Conservation (phyloP, 164 flowering plant species). For the Tetracentron sinense region DNA sequence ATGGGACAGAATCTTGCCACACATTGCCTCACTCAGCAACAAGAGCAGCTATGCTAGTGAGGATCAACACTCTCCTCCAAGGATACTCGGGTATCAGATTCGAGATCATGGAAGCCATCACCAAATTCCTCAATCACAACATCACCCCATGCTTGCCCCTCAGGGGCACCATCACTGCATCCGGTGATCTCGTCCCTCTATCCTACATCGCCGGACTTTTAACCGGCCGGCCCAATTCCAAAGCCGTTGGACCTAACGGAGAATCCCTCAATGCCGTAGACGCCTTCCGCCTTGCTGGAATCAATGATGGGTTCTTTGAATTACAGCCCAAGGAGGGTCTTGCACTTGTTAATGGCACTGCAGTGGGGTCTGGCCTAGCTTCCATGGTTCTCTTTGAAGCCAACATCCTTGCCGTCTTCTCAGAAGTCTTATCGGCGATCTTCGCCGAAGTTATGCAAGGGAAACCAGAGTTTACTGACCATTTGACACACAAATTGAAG, state of each 20-base stretch:
- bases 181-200: too few species aligned
- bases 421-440: conserved; percentile 32
- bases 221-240: conserved; percentile 36
- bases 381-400: conserved; percentile 30
- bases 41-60: conserved; percentile 41
- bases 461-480: conserved; percentile 34
- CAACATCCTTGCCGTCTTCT: conserved; percentile 24
- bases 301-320: conserved; percentile 29
- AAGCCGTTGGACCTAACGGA: conserved; percentile 24
- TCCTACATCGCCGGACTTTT: conserved; percentile 37
- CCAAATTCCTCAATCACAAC: conserved; percentile 30
- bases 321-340: conserved; percentile 39
- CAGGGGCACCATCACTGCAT: conserved; percentile 37
- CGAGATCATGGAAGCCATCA: conserved; percentile 35
- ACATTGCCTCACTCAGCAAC: conserved; percentile 29
- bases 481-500: conserved; percentile 34
- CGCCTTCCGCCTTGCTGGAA: conserved; percentile 27
- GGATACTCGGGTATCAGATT: conserved; percentile 44
- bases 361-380: conserved; percentile 36
- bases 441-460: conserved; percentile 44
- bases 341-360: too few species aligned
- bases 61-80: conserved; percentile 39
- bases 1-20: conserved; percentile 28
- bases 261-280: conserved; percentile 18
- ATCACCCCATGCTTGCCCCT: conserved; percentile 37